Percentiles rank a stretch among this genome's conserved stretches.
phyloP scores from a whole-genome alignment of 805 yeast species.

The Metschnikowia arizonensis region DNA sequence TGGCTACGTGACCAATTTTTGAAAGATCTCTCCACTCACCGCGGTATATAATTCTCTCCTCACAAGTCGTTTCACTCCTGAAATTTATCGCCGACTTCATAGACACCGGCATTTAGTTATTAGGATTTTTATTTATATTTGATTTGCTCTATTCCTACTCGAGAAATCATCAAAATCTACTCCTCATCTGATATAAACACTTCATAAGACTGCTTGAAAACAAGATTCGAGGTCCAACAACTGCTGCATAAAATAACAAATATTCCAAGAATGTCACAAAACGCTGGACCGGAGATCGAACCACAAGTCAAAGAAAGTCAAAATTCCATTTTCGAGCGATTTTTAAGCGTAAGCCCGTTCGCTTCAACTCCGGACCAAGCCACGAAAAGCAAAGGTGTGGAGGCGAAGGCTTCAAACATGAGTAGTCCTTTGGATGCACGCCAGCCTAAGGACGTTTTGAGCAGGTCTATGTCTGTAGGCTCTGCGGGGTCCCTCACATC shows the following conservation, averaged over 20 bases:
- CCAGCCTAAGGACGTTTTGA: neutral
- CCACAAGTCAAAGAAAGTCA: conserved; percentile 1
- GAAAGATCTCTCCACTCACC: conserved; percentile 3
- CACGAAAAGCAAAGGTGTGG: neutral
- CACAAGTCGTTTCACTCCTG: neutral
- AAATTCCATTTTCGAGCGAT: conserved; percentile 9
- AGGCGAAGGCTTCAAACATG: neutral
- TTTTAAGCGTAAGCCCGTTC: conserved; percentile 5
- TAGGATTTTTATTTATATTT: neutral
- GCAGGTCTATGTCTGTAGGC: conserved; percentile 8
- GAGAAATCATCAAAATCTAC: neutral
- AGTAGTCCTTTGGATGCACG: neutral
- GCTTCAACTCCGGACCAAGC: neutral
- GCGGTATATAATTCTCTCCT: conserved; percentile 2
- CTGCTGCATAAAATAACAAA: neutral
- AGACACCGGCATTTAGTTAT: neutral
- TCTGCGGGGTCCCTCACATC: conserved; percentile 6
- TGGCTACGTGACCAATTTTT: conserved; percentile 4
- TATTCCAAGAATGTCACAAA: neutral
- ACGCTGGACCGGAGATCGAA: neutral
- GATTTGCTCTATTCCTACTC: neutral
- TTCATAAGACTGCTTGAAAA: neutral
- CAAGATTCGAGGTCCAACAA: neutral
- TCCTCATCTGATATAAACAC: neutral
- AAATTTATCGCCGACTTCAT: neutral